Percentiles rank a stretch among this genome's conserved stretches.
These are phyloP conservation scores for Kwoniella shivajii DNA, from an alignment of 1,284 basidiomycete genomes.

Conservation along the genomic window DNA sequence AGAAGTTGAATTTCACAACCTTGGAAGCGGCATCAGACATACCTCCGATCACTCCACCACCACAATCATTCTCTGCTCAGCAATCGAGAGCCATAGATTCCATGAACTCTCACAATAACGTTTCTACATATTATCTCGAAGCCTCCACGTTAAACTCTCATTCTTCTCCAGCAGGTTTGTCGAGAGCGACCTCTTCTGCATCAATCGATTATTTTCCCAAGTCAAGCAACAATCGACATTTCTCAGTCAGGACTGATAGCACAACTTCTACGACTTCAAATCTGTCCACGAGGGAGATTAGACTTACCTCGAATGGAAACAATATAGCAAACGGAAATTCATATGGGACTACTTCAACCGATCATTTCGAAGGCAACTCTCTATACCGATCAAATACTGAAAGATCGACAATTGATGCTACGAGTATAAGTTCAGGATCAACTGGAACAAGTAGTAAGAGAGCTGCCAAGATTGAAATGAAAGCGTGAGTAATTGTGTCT, in stretches of 20 bases:
- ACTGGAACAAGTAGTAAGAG: slow-evolving; percentile 26
- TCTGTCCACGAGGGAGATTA: slow-evolving; percentile 4
- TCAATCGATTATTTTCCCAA: not conserved
- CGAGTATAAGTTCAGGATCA: slow-evolving; percentile 28
- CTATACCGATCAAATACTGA: not conserved
- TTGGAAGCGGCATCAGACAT: slow-evolving; percentile 7
- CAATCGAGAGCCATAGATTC: slow-evolving; percentile 4
- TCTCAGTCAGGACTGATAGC: slow-evolving; percentile 17
- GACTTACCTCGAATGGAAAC: not conserved
- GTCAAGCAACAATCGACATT: slow-evolving; percentile 8
- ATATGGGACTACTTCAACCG: not conserved
- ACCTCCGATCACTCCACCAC: slow-evolving; percentile 7
- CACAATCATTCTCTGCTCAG: slow-evolving; percentile 1
- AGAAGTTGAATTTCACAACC: not conserved
- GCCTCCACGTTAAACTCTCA: slow-evolving; percentile 2
- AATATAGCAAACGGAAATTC: too few relatives aligned
- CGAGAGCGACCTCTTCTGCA: slow-evolving; percentile 6
- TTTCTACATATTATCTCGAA: slow-evolving; percentile 9
- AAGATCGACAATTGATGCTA: slow-evolving; percentile 7
- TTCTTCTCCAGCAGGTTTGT: not conserved
- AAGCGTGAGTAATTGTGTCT: slow-evolving; percentile 27
- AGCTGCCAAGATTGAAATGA: slow-evolving; percentile 30
- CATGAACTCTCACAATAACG: slow-evolving; percentile 2
- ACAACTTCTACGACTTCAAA: slow-evolving; percentile 15
- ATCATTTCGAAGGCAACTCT: not conserved